phyloP scores from a whole-genome alignment of 768 basidiomycete genomes.

The Lactarius deliciosus region DNA sequence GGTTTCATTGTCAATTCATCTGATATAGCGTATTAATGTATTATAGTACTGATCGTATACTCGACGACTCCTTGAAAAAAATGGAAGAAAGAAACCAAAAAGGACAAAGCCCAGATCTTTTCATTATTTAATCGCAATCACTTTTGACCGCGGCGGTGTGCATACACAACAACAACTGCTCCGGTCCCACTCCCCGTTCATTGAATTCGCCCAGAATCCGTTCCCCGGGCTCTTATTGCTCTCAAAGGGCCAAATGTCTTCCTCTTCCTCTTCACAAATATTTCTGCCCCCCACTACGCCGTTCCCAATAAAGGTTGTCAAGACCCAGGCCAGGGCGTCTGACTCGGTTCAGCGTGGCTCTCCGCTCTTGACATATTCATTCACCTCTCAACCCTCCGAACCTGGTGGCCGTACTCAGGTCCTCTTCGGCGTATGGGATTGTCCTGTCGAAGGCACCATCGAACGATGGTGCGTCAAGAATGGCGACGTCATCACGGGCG shows the following conservation, averaged over 20 bases:
- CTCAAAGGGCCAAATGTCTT: constrained; percentile 14
- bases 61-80: neutral
- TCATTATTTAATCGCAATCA: constrained; percentile 4
- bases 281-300: constrained; percentile 76
- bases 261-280: constrained; percentile 50
- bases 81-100: neutral
- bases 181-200: constrained; percentile 11
- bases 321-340: constrained; percentile 53
- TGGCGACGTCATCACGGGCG: constrained; percentile 62
- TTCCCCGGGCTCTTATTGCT: neutral
- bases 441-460: constrained; percentile 76
- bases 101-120: neutral
- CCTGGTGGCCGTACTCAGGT: constrained; percentile 56
- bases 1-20: neutral
- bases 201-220: constrained; percentile 7
- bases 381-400: constrained; percentile 52
- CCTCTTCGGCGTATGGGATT: constrained; percentile 90
- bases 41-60: neutral
- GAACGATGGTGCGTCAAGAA: constrained; percentile 65
- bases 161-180: constrained; percentile 7
- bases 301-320: constrained; percentile 81
- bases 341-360: constrained; percentile 63
- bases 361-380: constrained; percentile 82
- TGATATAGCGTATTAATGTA: neutral
- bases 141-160: constrained; percentile 16